Evolutionary conservation across 208 protist species (phyloP).

Genomic region (Wallacemonas sp.): DNA sequence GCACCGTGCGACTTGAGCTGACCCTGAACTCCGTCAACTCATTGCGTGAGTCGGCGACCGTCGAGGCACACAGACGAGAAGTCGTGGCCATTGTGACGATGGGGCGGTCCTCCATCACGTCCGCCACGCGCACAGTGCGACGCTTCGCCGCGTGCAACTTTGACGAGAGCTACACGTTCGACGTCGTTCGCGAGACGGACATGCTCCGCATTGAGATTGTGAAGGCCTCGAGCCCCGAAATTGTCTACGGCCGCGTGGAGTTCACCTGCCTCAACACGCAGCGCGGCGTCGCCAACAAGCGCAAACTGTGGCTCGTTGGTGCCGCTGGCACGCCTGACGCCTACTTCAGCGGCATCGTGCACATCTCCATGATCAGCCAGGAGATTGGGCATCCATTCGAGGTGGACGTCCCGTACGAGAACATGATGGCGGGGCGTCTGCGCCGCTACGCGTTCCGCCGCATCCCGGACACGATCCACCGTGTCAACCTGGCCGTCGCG

Average conservation of each 20-base stretch:
- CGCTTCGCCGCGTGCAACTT: constrained; percentile 53
- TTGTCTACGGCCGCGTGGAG: constrained; percentile 78
- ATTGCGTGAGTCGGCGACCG: constrained; percentile 34
- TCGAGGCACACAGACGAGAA: constrained; percentile 46
- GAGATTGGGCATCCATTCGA: constrained; percentile 69
- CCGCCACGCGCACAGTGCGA: constrained; percentile 37
- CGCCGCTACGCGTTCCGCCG: constrained; percentile 61
- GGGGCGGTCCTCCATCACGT: constrained; percentile 48
- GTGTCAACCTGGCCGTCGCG: constrained; percentile 64
- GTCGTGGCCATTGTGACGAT: constrained; percentile 71
- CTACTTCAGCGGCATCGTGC: constrained; percentile 77
- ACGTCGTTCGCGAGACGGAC: constrained; percentile 83
- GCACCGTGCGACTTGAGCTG: constrained; percentile 53
- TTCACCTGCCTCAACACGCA: constrained; percentile 82
- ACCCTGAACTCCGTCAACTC: constrained; percentile 48
- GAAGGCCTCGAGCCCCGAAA: constrained; percentile 28
- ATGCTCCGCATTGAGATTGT: constrained; percentile 79
- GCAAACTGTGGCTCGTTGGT: constrained; percentile 66
- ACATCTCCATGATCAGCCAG: constrained; percentile 61
- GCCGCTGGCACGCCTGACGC: constrained; percentile 61
- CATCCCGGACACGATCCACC: constrained; percentile 72
- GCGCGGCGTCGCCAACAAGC: constrained; percentile 51
- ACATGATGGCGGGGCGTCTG: constrained; percentile 65
- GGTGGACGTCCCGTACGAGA: constrained; percentile 44
- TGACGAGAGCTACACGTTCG: constrained; percentile 65